A percentile compares a stretch with the other conserved stretches of the same genome.
These are phyloP conservation scores for Colletotrichum abscissum DNA, from an alignment of 2,329 filamentous ascomycete species.

Conservation along the genomic window DNA sequence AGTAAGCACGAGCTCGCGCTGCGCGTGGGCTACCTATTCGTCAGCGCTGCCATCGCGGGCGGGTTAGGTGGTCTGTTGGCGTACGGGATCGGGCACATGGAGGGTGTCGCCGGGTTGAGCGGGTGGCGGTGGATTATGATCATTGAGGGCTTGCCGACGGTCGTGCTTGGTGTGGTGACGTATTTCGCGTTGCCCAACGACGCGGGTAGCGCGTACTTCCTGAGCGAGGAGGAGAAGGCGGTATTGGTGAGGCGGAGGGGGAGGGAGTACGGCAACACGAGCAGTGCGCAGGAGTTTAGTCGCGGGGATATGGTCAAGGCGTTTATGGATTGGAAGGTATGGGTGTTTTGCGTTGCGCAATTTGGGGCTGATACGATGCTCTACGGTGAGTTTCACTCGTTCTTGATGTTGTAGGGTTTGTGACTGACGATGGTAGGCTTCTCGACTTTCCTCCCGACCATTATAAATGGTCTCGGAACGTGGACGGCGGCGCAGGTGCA, in stretches of 20 bases:
- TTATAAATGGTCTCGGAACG: conserved; percentile 67
- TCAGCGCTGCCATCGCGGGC: conserved; percentile 76
- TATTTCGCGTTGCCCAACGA: conserved; percentile 67
- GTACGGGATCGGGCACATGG: conserved; percentile 79
- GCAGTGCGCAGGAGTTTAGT: conserved; percentile 57
- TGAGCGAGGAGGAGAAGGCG: conserved; percentile 46
- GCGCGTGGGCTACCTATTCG: conserved; percentile 79
- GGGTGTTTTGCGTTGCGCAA: conserved; percentile 75
- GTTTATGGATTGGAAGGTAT: conserved; percentile 81
- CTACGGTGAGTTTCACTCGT: conserved; percentile 59
- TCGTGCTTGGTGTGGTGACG: conserved; percentile 61
- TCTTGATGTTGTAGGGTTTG: too few species aligned
- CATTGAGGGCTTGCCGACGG: conserved; percentile 59
- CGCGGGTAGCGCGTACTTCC: conserved; percentile 47
- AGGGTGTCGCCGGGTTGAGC: conserved; percentile 70
- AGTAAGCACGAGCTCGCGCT: conserved; percentile 78
- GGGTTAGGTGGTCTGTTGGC: conserved; percentile 79
- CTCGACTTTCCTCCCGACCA: conserved; percentile 72
- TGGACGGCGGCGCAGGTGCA: conserved; percentile 67
- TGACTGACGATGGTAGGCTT: conserved; percentile 52
- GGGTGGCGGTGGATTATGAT: conserved; percentile 83
- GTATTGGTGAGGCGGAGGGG: conserved; percentile 41
- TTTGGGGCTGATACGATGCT: conserved; percentile 83
- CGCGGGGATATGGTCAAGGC: conserved; percentile 74
- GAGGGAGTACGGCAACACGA: conserved; percentile 60